Base-by-base conservation (phyloP, 371 early-diverging fungal genomes). In the Syncephalis plumigaleata region DNA sequence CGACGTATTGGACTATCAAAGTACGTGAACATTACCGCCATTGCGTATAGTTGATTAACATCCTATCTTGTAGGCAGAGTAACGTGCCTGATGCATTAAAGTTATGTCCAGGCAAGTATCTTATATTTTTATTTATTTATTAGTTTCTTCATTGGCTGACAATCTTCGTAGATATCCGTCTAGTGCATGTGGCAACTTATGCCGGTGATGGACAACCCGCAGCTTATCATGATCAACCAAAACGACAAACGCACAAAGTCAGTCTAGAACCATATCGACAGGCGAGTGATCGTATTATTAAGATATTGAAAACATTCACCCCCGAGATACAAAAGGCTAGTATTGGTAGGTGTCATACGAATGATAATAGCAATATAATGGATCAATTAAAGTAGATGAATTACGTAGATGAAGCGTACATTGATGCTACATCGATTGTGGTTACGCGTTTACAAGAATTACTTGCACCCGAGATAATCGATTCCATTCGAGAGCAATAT, bases 101-200 rank as follows among this genome's bases (percentile, higher is more conserved):
- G 44, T 48, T 67, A 25, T 87, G 86, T 48, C 84, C 87, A 39
- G 64, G 74, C 70, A 59, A 21, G 44, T 16, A 15, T 4, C 0
- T 37, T 26, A 18, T 3, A 25, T 5, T 8, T 18, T 20, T 20
- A 36, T 13, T 20, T 31, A 15, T 23, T 17, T 3, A 27, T 9
- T 5, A 20, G 39, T 11, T 20, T 9, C 7, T n/a, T 4, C n/a
- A 7, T 16, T 25, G 5, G 16, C 21, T n/a, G 13, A 11, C 38
- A 13, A 8, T 17, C 15, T 31, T 21, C 25, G 42, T 59, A 68
- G 81, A 85, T 2, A 59, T 92, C 15, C 51, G 53, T n/a, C 55
- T 87, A 11, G 77, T 87, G 18, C 95, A 94, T 53, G 89, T 89
- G 2, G 81, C 91, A 1, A 90, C 91, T 0, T 84, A 79, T 52